Conservation (phyloP, 257 asterid genomes). For the Solanum megistacrolobum region DNA sequence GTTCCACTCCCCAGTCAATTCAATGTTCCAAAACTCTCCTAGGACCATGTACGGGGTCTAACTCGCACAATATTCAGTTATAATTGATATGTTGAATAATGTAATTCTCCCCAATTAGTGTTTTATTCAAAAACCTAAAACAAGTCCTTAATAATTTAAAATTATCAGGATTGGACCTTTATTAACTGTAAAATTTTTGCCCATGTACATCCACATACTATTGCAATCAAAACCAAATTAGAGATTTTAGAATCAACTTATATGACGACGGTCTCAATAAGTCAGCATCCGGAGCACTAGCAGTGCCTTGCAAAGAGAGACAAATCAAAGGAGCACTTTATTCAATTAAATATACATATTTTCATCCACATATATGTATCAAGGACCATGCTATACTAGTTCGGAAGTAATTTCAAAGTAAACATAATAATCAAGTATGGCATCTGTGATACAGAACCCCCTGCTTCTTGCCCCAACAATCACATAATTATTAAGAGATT, state of each 20-base stretch:
- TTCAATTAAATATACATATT: background rate
- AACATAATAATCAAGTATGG: background rate
- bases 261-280: background rate
- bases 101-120: background rate
- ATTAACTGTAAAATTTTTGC: no score
- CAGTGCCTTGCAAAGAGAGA: background rate
- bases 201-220: background rate
- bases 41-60: background rate
- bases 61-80: background rate
- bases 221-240: background rate
- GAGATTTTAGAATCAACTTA: background rate
- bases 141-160: background rate
- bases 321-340: background rate
- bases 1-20: background rate
- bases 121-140: background rate
- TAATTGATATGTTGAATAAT: background rate
- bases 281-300: background rate
- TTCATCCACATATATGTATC: background rate
- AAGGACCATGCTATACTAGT: background rate
- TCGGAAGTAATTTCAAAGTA: background rate
- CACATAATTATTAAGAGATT: background rate
- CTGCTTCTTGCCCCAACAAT: background rate
- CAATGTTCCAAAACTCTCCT: background rate
- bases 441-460: background rate
- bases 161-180: background rate